Evolutionary conservation across 495 filamentous ascomycete genomes (phyloP).

Genomic region (Pseudoneurospora amorphoporcata): DNA sequence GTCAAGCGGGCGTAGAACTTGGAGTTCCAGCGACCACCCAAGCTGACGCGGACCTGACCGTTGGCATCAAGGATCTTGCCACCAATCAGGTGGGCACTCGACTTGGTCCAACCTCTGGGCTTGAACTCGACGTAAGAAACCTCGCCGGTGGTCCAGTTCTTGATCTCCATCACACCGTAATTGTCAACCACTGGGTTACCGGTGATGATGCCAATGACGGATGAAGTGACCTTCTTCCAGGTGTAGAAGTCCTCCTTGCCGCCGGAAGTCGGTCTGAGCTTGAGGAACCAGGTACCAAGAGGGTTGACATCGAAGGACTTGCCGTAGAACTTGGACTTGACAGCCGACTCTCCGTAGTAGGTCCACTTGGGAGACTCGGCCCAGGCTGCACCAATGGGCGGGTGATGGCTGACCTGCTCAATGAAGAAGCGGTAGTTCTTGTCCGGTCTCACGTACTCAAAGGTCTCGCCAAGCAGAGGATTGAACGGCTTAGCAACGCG

Average conservation of each 20-base stretch:
- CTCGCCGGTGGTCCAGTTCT: slow-evolving; percentile 92
- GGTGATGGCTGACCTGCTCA: slow-evolving; percentile 97
- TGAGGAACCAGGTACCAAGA: slow-evolving; percentile 93
- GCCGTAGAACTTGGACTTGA: slow-evolving; percentile 95
- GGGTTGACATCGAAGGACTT: slow-evolving; percentile 96
- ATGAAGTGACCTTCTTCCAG: slow-evolving; percentile 98
- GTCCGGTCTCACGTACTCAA: slow-evolving; percentile 90
- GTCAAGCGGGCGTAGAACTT: slow-evolving; percentile 91
- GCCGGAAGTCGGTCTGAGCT: slow-evolving; percentile 65
- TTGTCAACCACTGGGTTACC: slow-evolving; percentile 97
- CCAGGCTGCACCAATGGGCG: slow-evolving; percentile 87
- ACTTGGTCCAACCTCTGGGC: slow-evolving; percentile 86
- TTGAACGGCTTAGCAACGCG: slow-evolving; percentile 98
- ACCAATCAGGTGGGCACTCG: slow-evolving; percentile 73
- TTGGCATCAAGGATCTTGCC: slow-evolving; percentile 71
- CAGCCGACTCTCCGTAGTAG: slow-evolving; percentile 95
- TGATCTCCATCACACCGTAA: slow-evolving; percentile 94
- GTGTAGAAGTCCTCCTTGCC: slow-evolving; percentile 83
- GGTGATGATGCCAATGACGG: slow-evolving; percentile 96
- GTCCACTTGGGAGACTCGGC: slow-evolving; percentile 92
- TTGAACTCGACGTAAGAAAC: slow-evolving; percentile 90
- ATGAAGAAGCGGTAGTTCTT: slow-evolving; percentile 97
- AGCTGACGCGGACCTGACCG: slow-evolving; percentile 69
- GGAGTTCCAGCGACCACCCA: slow-evolving; percentile 95
- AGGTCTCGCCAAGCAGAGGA: slow-evolving; percentile 89